phyloP scores from a whole-genome alignment of 1,139 yeast species.

The Saccharomyces hybrid region DNA sequence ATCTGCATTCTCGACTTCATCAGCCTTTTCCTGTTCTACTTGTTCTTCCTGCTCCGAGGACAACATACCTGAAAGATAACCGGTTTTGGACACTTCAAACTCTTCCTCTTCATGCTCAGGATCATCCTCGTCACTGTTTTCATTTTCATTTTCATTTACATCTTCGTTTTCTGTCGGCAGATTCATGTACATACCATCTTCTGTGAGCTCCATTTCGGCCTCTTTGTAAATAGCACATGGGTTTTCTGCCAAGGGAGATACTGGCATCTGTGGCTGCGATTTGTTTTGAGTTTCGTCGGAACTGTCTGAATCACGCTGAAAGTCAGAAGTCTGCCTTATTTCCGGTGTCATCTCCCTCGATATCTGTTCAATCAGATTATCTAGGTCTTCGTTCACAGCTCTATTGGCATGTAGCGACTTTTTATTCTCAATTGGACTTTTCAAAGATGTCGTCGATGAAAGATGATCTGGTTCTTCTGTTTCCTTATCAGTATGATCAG shows the following conservation, averaged over 20 bases:
- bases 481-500: not conserved
- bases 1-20: not conserved
- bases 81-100: slow-evolving; percentile 2
- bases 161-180: not conserved
- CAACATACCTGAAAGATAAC: not conserved
- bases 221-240: not conserved
- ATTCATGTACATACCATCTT: not conserved
- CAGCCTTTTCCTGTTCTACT: not conserved
- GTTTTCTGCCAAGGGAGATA: not conserved
- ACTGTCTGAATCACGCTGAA: slow-evolving; percentile 3
- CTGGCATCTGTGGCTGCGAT: not conserved
- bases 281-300: slow-evolving; percentile 5
- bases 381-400: slow-evolving; percentile 25
- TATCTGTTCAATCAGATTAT: slow-evolving; percentile 27
- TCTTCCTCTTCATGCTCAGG: slow-evolving; percentile 8
- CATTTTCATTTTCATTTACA: slow-evolving; percentile 7
- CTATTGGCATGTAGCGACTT: slow-evolving; percentile 8
- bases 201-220: not conserved
- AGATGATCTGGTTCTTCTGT: not conserved
- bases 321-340: slow-evolving; percentile 2
- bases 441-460: not conserved
- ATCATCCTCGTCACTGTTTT: slow-evolving; percentile 5
- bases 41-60: slow-evolving; percentile 6
- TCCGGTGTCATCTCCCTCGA: slow-evolving; percentile 30
- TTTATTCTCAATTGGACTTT: not conserved